Evolutionary conservation across 2,329 filamentous ascomycete species (phyloP), one percentile per base, ranked within the genome.

Genomic region (Pyrenochaeta sp.): DNA sequence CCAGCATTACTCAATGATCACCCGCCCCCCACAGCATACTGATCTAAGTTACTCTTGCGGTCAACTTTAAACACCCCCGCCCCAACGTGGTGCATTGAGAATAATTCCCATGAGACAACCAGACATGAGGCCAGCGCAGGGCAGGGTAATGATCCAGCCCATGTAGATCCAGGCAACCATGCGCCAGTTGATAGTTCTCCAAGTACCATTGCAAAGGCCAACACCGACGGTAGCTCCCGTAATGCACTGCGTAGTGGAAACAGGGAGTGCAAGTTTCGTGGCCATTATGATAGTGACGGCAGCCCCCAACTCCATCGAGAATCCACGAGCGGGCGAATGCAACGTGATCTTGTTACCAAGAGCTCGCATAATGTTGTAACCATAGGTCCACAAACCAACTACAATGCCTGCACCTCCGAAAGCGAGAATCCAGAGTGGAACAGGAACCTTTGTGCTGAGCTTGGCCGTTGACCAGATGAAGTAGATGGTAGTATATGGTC

Each of bases 281-380:
- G 84, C 84, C 55, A 87, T 65, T 39, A 87, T 79, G 51, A 88
- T 77, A 14, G 84, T 86, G 53, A 83, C 77, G 22, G 82, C 82
- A 18, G 80, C 78, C 23, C 67, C 65, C 8, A 70, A 53, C 34
- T 70, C 67, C 67, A 70, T 70, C 7, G 63, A 63, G 49, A 67
- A 70, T 10, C 82, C 82, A 58, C 81, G 78, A 2, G 78, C 75
- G 3, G 82, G 83, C 0, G 81, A 84, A 73, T 84, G 81, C n/a
- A 82, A 76, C 8, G 83, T 85, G 48, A 85, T 76, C 52, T 80
- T 77, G 72, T 34, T 34, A 34, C 31, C 31, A 5, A 34, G 31
- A 3, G 81, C 81, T 30, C 77, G 75, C 82, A 86, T 85, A 67
- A 86, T 84, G 63, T 84, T 81, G 67, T 85, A 85, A 1, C 82